Evolutionary conservation across 306 rosid species (phyloP), one percentile per base, ranked within the genome.

Genomic region (Myrica gale): DNA sequence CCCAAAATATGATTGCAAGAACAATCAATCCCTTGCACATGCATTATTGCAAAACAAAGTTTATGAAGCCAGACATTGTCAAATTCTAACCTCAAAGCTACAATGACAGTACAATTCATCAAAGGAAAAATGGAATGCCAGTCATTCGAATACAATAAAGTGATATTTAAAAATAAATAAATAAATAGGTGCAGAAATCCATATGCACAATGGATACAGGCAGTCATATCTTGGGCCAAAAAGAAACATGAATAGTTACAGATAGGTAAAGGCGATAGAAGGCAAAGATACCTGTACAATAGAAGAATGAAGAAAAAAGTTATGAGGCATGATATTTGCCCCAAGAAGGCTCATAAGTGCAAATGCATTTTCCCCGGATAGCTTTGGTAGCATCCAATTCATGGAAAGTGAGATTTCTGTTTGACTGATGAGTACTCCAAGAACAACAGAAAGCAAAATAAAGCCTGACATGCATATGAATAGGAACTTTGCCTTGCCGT

Each of bases 331-430:
- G 75, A 96, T 83, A 76, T 86, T 90, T 76, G 99, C 96, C 84
- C 99, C 99, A 71, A 96, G 90, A 83, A 96, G 96, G 85, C 96
- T 88, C 98, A 96, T 96, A 52, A 96, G 84, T 71, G 91, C 80
- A 80, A 90, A 96, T 20, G 91, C 89, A 82, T 91, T 92, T 86
- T 96, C 98, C 80, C 99, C 99, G 55, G 84, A 88, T 71, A 90
- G 70, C 85, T 82, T 92, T 82, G 89, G 79, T 73, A 79, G 78
- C 77, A 82, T 77, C 79, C 91, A 92, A 87, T 87, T 90, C 84
- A 85, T 77, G 73, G 98, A 85, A 46, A 84, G 71, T 20, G 94
- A 90, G 81, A 83, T 75, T 84, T 88, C 91, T 17, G 90, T 87
- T 76, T 82, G 98, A 85, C 86, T 92, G 73, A 84, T 77, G 48